Evolutionary conservation across 495 filamentous ascomycete species (phyloP), one percentile per base, ranked within the genome.

Genomic region (Lophiotrema nucula): DNA sequence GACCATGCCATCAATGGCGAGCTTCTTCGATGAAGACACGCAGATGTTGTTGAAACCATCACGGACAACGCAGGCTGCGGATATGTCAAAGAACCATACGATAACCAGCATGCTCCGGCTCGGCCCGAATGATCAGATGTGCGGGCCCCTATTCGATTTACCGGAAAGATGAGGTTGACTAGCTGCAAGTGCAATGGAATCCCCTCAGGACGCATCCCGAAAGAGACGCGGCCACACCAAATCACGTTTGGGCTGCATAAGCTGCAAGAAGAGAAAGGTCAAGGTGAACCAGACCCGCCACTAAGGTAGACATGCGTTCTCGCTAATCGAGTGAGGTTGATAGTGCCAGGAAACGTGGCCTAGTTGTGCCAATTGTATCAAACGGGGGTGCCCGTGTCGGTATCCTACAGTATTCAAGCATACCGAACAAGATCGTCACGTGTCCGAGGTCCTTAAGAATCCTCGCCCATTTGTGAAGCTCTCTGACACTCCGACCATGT

Each of bases 281-380:
- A 61, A 61, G 51, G 58, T 56, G 8, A 27, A 38, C 19, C 18
- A 39, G 6, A 13, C 15, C 15, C 5, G 11, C 22, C 12, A n/a
- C n/a, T n/a, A n/a, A n/a, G n/a, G n/a, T 13, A 6, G 15, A n/a
- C 6, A 24, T 3, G 25, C 13, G 19, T 8, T 47, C 1, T 27
- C 19, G 18, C 21, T 3, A 4, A 16, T 10, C 10, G n/a, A n/a
- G n/a, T n/a, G n/a, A 24, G 2, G 12, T 3, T 48, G 22, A 44
- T 16, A 61, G 58, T 61, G 58, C 25, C 58, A 61, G 50, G 58
- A 61, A 35, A 61, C 51, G 26, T 61, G 50, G 58, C 58, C 58
- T 11, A 37, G 48, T 39, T 60, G 57, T 35, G 49, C 48, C 41
- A 60, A 60, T 42, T 60, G 57, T 37, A 38, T 54, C 12, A 53